Percentiles rank a stretch among this genome's conserved stretches.
Conservation (phyloP, 2,329 filamentous ascomycete genomes). For the Verticillium klebahnii region DNA sequence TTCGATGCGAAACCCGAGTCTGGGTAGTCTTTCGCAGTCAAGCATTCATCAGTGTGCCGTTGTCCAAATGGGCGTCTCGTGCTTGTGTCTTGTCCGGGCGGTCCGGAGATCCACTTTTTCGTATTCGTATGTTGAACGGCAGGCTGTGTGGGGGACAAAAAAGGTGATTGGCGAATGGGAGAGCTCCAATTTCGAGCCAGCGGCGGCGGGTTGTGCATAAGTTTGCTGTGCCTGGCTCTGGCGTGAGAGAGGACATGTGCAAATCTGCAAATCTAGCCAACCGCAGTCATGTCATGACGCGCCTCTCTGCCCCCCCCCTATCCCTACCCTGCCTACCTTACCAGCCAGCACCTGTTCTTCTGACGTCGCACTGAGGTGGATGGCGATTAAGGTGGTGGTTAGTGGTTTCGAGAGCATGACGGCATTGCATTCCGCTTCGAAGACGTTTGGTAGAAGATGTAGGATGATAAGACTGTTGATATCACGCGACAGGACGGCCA, state of each 20-base stretch:
- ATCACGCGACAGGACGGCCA: too few relatives aligned
- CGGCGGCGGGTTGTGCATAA: background rate
- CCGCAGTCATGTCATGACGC: background rate
- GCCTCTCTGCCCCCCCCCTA: background rate
- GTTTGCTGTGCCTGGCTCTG: background rate
- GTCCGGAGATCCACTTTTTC: background rate
- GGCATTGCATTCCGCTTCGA: too few relatives aligned
- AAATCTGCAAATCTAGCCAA: background rate
- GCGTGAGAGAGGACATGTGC: background rate
- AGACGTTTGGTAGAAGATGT: too few relatives aligned
- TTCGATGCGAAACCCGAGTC: background rate
- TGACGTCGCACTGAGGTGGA: too few relatives aligned
- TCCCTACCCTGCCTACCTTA: too few relatives aligned
- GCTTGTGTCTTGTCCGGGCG: background rate
- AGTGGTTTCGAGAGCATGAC: too few relatives aligned
- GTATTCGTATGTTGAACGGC: slow-evolving; percentile 2
- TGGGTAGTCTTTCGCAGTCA: too few relatives aligned
- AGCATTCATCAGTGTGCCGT: background rate
- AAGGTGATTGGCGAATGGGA: background rate
- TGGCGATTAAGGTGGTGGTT: too few relatives aligned
- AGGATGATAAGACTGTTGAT: too few relatives aligned
- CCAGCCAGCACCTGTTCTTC: too few relatives aligned
- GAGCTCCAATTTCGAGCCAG: background rate
- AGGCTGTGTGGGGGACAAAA: background rate
- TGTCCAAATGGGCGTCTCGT: background rate